Evolutionary conservation across 495 filamentous ascomycete genomes (phyloP).

Genomic region (Aspergillus bridgeri): DNA sequence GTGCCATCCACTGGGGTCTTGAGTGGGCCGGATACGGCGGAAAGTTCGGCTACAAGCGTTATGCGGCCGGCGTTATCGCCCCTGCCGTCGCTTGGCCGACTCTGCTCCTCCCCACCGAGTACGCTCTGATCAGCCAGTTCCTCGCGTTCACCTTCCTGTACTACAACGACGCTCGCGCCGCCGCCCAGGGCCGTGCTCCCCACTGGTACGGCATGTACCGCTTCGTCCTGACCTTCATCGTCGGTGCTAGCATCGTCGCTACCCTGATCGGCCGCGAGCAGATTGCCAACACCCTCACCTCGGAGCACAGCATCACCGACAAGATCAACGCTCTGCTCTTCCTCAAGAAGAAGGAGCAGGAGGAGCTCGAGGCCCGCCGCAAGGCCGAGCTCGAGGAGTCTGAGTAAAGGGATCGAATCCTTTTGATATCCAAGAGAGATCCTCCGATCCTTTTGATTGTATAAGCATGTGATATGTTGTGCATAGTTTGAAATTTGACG

Average conservation of each 20-base stretch:
- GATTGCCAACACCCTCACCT: constrained; percentile 58
- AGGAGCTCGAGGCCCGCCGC: constrained; percentile 57
- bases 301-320: constrained; percentile 49
- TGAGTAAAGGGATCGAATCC: constrained; percentile 34
- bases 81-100: constrained; percentile 93
- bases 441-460: background rate
- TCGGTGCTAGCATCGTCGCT: constrained; percentile 82
- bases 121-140: constrained; percentile 89
- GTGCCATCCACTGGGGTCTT: constrained; percentile 92
- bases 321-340: constrained; percentile 63
- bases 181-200: constrained; percentile 76
- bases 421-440: background rate
- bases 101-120: constrained; percentile 77
- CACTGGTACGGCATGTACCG: constrained; percentile 91
- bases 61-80: constrained; percentile 77
- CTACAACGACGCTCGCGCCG: constrained; percentile 77
- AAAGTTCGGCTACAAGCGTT: constrained; percentile 68
- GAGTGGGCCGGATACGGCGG: constrained; percentile 77
- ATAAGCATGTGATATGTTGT: constrained; percentile 8
- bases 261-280: constrained; percentile 84
- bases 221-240: constrained; percentile 91
- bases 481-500: constrained; percentile 3
- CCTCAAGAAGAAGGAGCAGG: constrained; percentile 56
- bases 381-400: constrained; percentile 44
- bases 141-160: constrained; percentile 84